A percentile compares a stretch with the other conserved stretches of the same genome.
Evolutionary conservation across 345 rosid species (phyloP).

Genomic region (Iberis pinnata): DNA sequence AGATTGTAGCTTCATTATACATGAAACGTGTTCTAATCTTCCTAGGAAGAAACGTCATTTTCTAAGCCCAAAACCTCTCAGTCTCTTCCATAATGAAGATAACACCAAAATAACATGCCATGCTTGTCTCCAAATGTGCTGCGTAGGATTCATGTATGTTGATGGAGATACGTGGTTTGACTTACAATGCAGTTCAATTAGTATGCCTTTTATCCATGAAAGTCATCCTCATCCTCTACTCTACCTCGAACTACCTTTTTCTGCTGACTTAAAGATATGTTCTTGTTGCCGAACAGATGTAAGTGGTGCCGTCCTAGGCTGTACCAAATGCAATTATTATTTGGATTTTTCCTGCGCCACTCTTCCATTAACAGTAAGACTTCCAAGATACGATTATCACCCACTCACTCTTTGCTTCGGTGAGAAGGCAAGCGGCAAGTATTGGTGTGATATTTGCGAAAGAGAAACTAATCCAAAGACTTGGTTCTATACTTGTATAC

Average conservation of each 20-base stretch:
- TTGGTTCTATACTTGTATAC: slow-evolving; percentile 5
- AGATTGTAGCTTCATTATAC: background rate
- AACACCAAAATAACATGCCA: background rate
- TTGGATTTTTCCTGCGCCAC: background rate
- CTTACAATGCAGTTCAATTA: background rate
- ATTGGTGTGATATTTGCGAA: slow-evolving; percentile 20
- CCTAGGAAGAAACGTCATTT: background rate
- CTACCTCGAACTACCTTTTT: background rate
- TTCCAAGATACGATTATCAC: background rate
- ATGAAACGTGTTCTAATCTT: slow-evolving; percentile 10
- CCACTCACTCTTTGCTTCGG: slow-evolving; percentile 11
- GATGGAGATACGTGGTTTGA: background rate
- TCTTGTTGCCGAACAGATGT: background rate
- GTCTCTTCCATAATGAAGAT: background rate
- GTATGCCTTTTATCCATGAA: slow-evolving; percentile 5
- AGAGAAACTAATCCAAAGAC: background rate
- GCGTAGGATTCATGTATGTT: background rate
- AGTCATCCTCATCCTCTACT: slow-evolving; percentile 13
- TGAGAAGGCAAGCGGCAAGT: background rate
- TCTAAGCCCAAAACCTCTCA: background rate
- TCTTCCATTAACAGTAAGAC: background rate
- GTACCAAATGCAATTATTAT: background rate
- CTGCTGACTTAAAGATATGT: background rate
- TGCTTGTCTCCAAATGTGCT: background rate
- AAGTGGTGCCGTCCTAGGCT: background rate